phyloP scores from a whole-genome alignment of 441 rosid species.

The Pelargonium fulgidum region DNA sequence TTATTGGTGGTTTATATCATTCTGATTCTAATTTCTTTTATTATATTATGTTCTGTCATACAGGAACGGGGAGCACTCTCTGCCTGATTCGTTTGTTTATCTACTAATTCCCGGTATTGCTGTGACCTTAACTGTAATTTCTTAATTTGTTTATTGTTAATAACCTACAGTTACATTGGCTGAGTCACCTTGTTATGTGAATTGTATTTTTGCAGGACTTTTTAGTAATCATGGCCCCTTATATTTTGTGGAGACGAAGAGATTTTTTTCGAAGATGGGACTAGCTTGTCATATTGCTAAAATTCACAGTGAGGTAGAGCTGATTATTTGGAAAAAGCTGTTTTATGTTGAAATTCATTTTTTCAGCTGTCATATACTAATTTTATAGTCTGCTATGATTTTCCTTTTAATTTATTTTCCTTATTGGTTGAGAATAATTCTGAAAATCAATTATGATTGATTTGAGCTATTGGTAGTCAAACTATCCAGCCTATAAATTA shows the following conservation, averaged over 20 bases:
- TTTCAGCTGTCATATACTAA: too few relatives aligned
- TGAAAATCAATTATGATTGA: too few relatives aligned
- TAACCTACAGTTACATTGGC: neutral
- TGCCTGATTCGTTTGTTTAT: slow-evolving; percentile 76
- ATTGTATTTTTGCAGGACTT: slow-evolving; percentile 51
- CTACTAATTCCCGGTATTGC: slow-evolving; percentile 81
- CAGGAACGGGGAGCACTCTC: slow-evolving; percentile 91
- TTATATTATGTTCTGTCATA: neutral
- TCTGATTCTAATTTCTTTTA: neutral
- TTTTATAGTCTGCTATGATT: too few relatives aligned
- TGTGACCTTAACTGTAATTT: slow-evolving; percentile 4
- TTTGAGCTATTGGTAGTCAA: too few relatives aligned
- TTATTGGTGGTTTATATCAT: neutral
- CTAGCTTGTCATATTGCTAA: slow-evolving; percentile 89
- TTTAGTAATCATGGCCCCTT: slow-evolving; percentile 96
- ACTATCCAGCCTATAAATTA: too few relatives aligned
- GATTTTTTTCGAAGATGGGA: slow-evolving; percentile 78
- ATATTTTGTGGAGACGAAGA: slow-evolving; percentile 81
- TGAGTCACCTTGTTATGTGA: neutral
- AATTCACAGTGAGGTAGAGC: slow-evolving; percentile 89
- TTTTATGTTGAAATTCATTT: neutral
- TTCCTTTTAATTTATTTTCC: too few relatives aligned
- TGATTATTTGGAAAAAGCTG: neutral
- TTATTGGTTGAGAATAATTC: too few relatives aligned
- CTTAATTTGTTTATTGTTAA: neutral